phyloP scores from a whole-genome alignment of 768 basidiomycete genomes.

The Aureoboletus auriporus region DNA sequence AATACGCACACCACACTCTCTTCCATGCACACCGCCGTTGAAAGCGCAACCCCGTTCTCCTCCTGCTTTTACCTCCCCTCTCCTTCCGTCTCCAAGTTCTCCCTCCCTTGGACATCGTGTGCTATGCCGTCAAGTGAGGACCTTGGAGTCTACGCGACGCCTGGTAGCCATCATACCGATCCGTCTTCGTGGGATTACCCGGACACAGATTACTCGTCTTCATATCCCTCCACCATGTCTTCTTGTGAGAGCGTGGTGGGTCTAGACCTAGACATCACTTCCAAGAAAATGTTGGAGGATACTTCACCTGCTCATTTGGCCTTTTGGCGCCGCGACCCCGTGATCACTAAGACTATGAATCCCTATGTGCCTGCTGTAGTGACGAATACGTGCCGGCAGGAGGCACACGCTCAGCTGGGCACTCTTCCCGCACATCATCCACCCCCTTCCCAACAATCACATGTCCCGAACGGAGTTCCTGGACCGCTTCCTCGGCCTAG shows the following conservation, averaged over 20 bases:
- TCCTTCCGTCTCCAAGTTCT: conserved; percentile 37
- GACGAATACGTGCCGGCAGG: conserved; percentile 25
- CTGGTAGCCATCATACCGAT: conserved; percentile 50
- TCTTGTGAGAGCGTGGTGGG: conserved; percentile 34
- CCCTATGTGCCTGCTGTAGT: conserved; percentile 23
- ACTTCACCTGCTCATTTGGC: conserved; percentile 28
- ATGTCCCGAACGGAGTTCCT: conserved; percentile 5
- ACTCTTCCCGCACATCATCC: conserved; percentile 9
- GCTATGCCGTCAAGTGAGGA: conserved; percentile 37
- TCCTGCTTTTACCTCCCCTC: conserved; percentile 54
- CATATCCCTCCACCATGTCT: conserved; percentile 42
- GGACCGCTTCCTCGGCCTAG: conserved; percentile 21
- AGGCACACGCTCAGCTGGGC: conserved; percentile 10
- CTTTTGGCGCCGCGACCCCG: conserved; percentile 30
- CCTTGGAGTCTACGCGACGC: conserved; percentile 37
- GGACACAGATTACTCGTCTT: conserved; percentile 45
- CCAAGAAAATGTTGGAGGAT: conserved; percentile 30
- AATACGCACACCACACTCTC: conserved; percentile 47
- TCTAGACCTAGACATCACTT: conserved; percentile 28
- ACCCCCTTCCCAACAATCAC: conserved; percentile 13
- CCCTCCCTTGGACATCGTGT: conserved; percentile 30
- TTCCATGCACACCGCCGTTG: conserved; percentile 76
- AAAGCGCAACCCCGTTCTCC: conserved; percentile 53
- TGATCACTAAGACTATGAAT: conserved; percentile 23
- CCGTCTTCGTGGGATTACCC: conserved; percentile 44